Evolutionary conservation across 1,139 yeast genomes (phyloP), one percentile per base, ranked within the genome.

Genomic region (Candida mesenterica): DNA sequence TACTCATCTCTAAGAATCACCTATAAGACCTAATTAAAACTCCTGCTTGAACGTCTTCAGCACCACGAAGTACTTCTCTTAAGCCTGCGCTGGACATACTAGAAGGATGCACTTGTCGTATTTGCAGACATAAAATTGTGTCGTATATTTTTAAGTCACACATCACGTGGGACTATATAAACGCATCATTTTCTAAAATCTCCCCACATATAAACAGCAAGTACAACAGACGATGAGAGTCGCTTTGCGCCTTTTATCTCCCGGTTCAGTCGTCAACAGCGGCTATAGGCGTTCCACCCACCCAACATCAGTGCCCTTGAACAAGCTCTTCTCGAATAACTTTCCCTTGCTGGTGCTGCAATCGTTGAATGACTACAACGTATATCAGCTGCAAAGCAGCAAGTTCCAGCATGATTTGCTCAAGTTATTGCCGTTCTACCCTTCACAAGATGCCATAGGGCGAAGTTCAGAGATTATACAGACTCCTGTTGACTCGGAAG

Each of bases 221-320:
- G n/a, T n/a, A n/a, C n/a, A n/a, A n/a, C n/a, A n/a, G n/a, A n/a
- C n/a, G n/a, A 35, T 31, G 38, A 36, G 35, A 32, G 33, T 31
- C 27, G n/a, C 26, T 19, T 24, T 27, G 24, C 34, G 38, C 17
- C 22, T 28, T 15, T 25, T 15, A 6, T 29, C 35, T 6, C 28
- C 19, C 17, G 22, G 23, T 12, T 9, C 31, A 10, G 16, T 20
- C 9, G 10, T 27, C 26, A n/a, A 24, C n/a, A 26, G 17, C n/a
- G 61, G 28, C n/a, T 72, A 72, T 43, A 64, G 53, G 40, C 44
- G 77, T 24, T 68, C 84, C 2, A 78, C 82, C 0, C 77, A 79
- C 16, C 87, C 87, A 1, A 72, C 82, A 0, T 81, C 85, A 3
- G 71, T 79, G 0, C 86, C 86, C 1, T 45, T 79, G 4, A 60